Conservation (phyloP, 345 rosid genomes). For the Psidium friedrichsthalianum region DNA sequence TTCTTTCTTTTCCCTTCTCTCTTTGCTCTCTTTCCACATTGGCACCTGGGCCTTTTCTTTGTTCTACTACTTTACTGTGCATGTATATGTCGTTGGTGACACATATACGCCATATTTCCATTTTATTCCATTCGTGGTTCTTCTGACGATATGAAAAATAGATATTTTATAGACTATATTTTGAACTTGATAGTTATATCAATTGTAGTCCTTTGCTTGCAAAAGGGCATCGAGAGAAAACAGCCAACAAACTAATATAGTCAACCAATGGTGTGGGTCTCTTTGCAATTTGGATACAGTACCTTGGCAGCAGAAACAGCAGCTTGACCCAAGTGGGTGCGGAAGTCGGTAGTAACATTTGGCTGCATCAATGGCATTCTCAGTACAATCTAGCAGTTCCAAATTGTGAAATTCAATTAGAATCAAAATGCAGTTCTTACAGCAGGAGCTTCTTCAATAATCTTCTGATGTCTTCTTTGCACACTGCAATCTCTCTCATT, state of each 20-base stretch:
- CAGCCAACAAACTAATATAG: background rate
- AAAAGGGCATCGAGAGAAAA: background rate
- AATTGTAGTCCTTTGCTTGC: background rate
- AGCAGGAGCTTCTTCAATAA: constrained; percentile 99
- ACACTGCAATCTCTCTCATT: constrained; percentile 94
- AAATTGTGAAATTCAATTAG: constrained; percentile 5
- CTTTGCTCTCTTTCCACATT: too few species aligned
- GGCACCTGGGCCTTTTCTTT: background rate
- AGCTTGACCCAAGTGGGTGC: constrained; percentile 66
- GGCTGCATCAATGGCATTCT: constrained; percentile 54
- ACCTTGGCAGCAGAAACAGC: constrained; percentile 95
- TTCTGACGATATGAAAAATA: background rate
- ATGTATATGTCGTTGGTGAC: background rate
- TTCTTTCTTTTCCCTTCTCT: too few species aligned
- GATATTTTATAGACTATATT: background rate
- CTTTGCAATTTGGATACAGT: constrained; percentile 1
- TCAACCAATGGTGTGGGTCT: background rate
- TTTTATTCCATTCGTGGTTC: background rate
- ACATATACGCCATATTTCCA: background rate
- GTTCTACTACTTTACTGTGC: background rate
- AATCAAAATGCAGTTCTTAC: constrained; percentile 35
- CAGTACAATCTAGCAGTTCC: constrained; percentile 10
- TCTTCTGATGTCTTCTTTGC: constrained; percentile 96
- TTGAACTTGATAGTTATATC: background rate
- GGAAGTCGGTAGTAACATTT: constrained; percentile 54